phyloP scores from a whole-genome alignment of 768 basidiomycete genomes.

The Trametes maxima region DNA sequence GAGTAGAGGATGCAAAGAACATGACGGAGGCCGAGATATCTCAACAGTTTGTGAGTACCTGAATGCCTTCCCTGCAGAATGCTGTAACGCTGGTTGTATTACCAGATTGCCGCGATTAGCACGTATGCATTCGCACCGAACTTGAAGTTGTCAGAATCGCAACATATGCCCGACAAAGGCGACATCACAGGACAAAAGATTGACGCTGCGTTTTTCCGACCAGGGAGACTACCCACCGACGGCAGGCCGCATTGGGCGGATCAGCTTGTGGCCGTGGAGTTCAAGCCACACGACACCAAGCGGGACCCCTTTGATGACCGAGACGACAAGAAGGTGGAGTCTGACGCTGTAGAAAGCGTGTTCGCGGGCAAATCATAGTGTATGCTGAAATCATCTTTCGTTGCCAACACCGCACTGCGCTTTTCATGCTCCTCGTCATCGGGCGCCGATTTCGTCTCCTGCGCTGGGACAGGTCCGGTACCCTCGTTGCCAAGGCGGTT shows the following conservation, averaged over 20 bases:
- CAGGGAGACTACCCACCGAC: background rate
- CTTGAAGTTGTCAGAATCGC: background rate
- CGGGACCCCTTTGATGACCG: conserved; percentile 8
- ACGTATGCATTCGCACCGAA: background rate
- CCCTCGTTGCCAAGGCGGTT: conserved; percentile 2
- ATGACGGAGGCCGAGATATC: background rate
- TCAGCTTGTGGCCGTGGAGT: conserved; percentile 12
- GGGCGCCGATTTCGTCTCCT: conserved; percentile 5
- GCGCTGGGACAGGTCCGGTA: conserved; percentile 17
- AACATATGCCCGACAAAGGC: background rate
- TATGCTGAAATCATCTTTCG: conserved; percentile 10
- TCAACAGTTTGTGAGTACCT: background rate
- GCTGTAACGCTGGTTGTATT: too few relatives aligned
- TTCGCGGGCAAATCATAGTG: conserved; percentile 2
- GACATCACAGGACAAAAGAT: background rate
- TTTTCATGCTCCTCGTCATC: conserved; percentile 12
- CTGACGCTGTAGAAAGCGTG: background rate
- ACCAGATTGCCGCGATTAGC: background rate
- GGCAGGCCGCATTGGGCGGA: conserved; percentile 14
- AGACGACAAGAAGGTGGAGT: background rate
- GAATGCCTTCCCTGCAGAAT: background rate
- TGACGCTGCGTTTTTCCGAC: conserved; percentile 5
- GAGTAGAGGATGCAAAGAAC: background rate
- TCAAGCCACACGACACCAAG: background rate
- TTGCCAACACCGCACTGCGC: conserved; percentile 8